Conservation (phyloP, 2,329 filamentous ascomycete genomes). For the Arthrobotrys sinensis region DNA sequence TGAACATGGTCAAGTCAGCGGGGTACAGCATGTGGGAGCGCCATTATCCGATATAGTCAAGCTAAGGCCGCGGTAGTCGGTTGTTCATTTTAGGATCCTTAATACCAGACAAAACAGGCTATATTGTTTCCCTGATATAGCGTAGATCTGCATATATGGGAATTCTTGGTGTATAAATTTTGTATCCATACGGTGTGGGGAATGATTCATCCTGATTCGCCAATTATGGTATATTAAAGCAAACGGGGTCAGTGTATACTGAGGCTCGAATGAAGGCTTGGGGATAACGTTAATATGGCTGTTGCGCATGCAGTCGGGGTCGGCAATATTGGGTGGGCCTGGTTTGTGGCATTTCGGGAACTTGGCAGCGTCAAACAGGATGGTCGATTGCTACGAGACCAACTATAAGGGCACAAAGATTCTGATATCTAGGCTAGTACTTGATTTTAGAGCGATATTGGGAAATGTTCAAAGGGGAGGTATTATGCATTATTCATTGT, state of each 20-base stretch:
- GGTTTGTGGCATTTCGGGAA: slow-evolving; percentile 13
- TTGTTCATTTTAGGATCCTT: slow-evolving; percentile 10
- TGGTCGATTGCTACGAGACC: background rate
- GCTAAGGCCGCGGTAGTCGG: background rate
- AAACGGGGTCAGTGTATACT: background rate
- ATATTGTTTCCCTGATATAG: background rate
- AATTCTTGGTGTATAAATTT: background rate
- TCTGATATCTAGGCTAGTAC: too few species aligned
- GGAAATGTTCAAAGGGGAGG: background rate
- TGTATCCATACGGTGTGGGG: background rate
- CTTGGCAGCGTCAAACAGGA: background rate
- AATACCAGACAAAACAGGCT: background rate
- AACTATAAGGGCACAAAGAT: too few species aligned
- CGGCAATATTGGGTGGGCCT: background rate
- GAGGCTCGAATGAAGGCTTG: background rate
- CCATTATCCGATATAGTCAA: background rate
- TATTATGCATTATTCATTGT: background rate
- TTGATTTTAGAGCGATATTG: background rate
- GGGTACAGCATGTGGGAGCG: slow-evolving; percentile 13
- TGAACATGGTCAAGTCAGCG: slow-evolving; percentile 1
- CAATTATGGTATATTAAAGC: background rate
- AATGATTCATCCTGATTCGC: slow-evolving; percentile 24
- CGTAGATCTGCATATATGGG: background rate
- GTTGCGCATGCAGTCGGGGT: background rate
- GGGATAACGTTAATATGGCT: slow-evolving; percentile 8